Percentiles rank a stretch among this genome's conserved stretches.
Evolutionary conservation across 73 alveolate species (phyloP).

Genomic region (Paramecium octaurelia): DNA sequence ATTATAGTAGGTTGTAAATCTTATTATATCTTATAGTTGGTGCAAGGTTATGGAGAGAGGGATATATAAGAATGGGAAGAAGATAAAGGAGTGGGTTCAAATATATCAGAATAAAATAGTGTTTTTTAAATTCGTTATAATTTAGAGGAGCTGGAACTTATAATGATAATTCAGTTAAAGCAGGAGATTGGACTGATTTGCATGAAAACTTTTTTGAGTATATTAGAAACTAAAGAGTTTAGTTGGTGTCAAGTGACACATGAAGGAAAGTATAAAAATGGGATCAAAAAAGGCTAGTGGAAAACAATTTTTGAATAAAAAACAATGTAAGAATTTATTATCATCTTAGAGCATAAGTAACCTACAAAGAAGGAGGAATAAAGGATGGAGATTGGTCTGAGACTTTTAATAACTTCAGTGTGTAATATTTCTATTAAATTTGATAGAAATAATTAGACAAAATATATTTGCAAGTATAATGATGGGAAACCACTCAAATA

Average conservation of each 20-base stretch:
- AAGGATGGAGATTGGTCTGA: background rate
- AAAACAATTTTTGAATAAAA: background rate
- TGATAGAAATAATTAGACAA: background rate
- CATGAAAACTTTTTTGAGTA: background rate
- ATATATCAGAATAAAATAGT: background rate
- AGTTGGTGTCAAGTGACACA: background rate
- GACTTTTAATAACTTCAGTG: background rate
- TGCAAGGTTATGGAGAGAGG: background rate
- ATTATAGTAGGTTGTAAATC: background rate
- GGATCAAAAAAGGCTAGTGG: background rate
- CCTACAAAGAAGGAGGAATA: background rate
- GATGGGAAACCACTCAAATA: background rate
- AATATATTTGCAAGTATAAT: background rate
- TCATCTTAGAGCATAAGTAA: background rate
- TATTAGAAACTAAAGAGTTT: background rate
- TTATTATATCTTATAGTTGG: background rate
- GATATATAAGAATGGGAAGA: background rate
- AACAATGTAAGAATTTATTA: background rate
- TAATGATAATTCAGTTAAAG: background rate
- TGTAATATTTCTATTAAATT: background rate
- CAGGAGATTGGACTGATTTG: background rate
- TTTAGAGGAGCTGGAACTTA: background rate
- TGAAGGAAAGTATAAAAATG: background rate
- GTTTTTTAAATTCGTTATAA: background rate
- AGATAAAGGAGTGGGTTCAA: background rate